Evolutionary conservation across 768 basidiomycete genomes (phyloP), one percentile per base, ranked within the genome.

Genomic region (Tylopilus sp.): DNA sequence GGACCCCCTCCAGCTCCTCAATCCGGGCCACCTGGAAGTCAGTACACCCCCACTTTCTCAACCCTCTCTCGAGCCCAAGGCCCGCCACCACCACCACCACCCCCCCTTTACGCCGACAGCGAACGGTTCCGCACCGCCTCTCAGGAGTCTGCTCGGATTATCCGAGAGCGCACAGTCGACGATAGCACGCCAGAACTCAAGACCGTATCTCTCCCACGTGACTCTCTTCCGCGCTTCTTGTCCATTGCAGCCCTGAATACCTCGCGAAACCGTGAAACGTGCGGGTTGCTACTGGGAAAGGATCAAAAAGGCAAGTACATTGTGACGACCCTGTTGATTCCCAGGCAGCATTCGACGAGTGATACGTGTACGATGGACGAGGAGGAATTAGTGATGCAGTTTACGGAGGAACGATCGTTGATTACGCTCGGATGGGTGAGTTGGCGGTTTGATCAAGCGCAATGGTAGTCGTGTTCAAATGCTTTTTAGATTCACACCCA

Each of bases 281-380:
- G 92, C 65, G 93, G 91, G 31, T 60, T 95, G 47, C 67, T 97
- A 39, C 69, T 95, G 7, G 93, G 92, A n/a, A 83, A 76, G 65
- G 73, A 74, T 51, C 66, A 72, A 49, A 81, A 80, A 25, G 75
- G 74, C 61, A 82, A 79, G 65, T 91, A 72, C 59, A 68, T 80
- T 3, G 88, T 94, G n/a, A 85, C 89, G 49, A 88, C 86, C 43
- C 66, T 95, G 62, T 69, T 95, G 62, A 85, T 95, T 17, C 93
- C 93, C n/a, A 88, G 81, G 67, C 93, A 95, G 62, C 85, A 83
- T 51, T 85, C 88, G 52, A 91, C 91, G 56, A 83, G 85, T 51
- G 91, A 95, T 71, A 91, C 91, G n/a, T 95, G 93, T 67, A 83
- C 85, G 28, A 95, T 93, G 87, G 85, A 91, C 47, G 85, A 88